Evolutionary conservation across 306 rosid genomes (phyloP).

Genomic region (Delonix regia): DNA sequence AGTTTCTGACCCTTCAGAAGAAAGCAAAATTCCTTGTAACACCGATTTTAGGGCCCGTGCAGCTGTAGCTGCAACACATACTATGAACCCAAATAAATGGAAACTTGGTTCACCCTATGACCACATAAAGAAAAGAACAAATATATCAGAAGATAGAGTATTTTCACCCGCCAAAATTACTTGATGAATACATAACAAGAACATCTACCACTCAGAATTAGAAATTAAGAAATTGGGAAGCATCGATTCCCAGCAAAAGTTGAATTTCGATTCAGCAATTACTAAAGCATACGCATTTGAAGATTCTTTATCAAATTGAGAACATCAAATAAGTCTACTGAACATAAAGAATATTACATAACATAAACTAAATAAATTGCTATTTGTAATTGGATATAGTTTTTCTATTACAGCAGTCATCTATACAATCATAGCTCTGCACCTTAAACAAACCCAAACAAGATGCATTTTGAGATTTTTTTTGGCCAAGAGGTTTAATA

Average conservation of each 20-base stretch:
- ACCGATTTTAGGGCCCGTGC: constrained; percentile 98
- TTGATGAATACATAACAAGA: constrained; percentile 6
- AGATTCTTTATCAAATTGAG: not conserved
- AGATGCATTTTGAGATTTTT: not conserved
- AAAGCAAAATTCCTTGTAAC: constrained; percentile 94
- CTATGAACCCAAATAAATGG: constrained; percentile 91
- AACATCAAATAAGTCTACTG: not conserved
- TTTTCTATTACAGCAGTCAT: constrained; percentile 12
- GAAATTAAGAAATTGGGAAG: constrained; percentile 10
- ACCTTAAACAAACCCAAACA: not conserved
- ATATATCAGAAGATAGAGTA: constrained; percentile 27
- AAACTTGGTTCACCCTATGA: constrained; percentile 96
- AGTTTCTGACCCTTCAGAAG: constrained; percentile 87
- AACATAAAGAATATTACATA: constrained; percentile 9
- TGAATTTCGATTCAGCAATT: constrained; percentile 8
- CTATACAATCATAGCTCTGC: not conserved
- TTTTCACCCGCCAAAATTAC: constrained; percentile 17
- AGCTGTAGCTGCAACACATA: constrained; percentile 96
- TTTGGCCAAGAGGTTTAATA: too few species aligned
- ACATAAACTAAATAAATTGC: constrained; percentile 26
- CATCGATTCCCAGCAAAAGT: constrained; percentile 26
- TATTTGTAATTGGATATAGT: not conserved
- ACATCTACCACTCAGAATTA: not conserved
- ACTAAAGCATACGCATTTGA: constrained; percentile 4
- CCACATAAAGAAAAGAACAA: constrained; percentile 36